Evolutionary conservation across 176 grass and related monocot species (phyloP), one percentile per base, ranked within the genome.

Genomic region (Poa pratensis): DNA sequence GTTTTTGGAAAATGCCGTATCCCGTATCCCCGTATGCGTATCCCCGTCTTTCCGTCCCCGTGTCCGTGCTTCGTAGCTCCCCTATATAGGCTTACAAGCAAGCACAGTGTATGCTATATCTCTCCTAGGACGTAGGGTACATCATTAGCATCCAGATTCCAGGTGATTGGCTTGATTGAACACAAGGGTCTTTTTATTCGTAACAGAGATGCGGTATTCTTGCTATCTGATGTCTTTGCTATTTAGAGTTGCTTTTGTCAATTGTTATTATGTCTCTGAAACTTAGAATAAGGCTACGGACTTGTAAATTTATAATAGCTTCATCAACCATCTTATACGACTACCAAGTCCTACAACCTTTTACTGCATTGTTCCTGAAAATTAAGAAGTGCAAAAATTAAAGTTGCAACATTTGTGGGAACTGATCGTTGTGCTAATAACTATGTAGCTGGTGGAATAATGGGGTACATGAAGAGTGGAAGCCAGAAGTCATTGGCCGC

Each of bases 391-490:
- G 42, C 42, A 43, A 9, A 43, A 43, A 43, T 10, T 43, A 2
- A 43, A 10, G 42, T 43, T 43, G 42, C 42, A 43, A 10, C 7
- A 45, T 54, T 11, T 27, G 0, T n/a, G 15, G 11, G 20, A 59
- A 59, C 17, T 87, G 48, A 87, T 24, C 13, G 1, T 14, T 32
- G 7, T 68, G 12, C 28, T 22, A 51, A 10, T 49, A 46, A 81
- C 17, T 77, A 0, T 85, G 55, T 73, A 97, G 94, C 49, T 62
- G 94, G 94, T 71, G 94, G 94, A 39, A 4, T 82, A 0, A 97
- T 97, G 87, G 94, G 94, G 20, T 97, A 90, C 80, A 73, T 94
- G 57, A 97, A 97, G 69, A 88, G 84, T 24, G 94, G 94, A 75
- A 97, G 94, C 85, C 89, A 92, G 75, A 97, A 97, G 73, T 97